phyloP scores from a whole-genome alignment of 2,329 filamentous ascomycete genomes.

The Leptographium radiaticola region DNA sequence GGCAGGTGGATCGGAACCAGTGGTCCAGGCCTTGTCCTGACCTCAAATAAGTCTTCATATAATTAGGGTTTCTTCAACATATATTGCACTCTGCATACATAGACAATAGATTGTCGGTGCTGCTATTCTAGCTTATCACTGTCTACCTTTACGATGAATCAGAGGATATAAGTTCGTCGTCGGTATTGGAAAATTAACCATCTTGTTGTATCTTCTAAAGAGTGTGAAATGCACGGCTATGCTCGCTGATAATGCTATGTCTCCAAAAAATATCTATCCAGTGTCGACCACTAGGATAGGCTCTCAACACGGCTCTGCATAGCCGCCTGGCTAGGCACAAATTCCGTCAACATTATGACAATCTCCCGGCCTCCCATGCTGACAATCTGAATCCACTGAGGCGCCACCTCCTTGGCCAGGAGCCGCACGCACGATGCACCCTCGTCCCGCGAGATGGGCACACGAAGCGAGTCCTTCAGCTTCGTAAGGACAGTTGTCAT shows the following conservation, averaged over 20 bases:
- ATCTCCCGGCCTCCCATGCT: slow-evolving; percentile 40
- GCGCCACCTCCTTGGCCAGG: slow-evolving; percentile 40
- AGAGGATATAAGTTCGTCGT: too few relatives aligned
- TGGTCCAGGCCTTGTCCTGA: too few relatives aligned
- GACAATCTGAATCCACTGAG: slow-evolving; percentile 41
- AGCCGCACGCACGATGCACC: slow-evolving; percentile 35
- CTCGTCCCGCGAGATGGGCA: slow-evolving; percentile 40
- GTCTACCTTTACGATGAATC: too few relatives aligned
- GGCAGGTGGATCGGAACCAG: too few relatives aligned
- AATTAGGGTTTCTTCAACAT: too few relatives aligned
- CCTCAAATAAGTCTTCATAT: too few relatives aligned
- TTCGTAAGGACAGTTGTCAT: slow-evolving; percentile 50
- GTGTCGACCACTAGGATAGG: slow-evolving; percentile 1
- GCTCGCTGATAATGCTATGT: background rate
- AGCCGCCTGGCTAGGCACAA: slow-evolving; percentile 20
- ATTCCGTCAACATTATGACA: slow-evolving; percentile 37
- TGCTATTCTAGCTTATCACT: too few relatives aligned
- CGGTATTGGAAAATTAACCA: too few relatives aligned
- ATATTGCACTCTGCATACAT: too few relatives aligned
- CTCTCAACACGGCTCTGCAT: slow-evolving; percentile 19
- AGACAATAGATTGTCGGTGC: too few relatives aligned
- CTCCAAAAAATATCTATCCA: too few relatives aligned
- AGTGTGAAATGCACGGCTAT: background rate
- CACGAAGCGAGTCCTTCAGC: slow-evolving; percentile 52
- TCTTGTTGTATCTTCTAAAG: too few relatives aligned